Conservation (phyloP, 257 asterid species). For the Datura wrightii region DNA sequence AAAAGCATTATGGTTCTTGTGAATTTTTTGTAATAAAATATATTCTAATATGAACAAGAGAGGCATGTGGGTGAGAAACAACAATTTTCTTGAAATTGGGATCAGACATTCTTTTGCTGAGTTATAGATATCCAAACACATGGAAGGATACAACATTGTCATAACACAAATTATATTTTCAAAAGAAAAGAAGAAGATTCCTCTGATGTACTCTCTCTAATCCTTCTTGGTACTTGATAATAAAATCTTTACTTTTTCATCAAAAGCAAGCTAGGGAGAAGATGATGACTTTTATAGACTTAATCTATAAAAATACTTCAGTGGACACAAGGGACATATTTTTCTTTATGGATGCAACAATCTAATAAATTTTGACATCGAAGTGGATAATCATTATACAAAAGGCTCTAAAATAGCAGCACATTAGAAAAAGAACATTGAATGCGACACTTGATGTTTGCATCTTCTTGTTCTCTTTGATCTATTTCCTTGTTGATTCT, state of each 20-base stretch:
- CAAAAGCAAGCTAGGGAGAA: background rate
- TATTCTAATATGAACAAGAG: background rate
- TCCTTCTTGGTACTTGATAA: conserved; percentile 19
- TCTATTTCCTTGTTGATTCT: conserved; percentile 19
- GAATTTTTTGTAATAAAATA: background rate
- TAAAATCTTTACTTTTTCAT: conserved; percentile 1
- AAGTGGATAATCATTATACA: conserved; percentile 24
- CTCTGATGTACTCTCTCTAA: conserved; percentile 7
- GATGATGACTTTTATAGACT: background rate
- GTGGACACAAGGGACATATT: background rate
- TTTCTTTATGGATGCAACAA: background rate
- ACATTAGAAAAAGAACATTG: background rate
- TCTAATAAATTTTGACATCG: background rate
- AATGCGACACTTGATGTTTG: background rate
- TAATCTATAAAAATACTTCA: background rate
- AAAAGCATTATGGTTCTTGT: background rate
- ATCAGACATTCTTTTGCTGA: background rate
- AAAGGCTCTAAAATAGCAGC: conserved; percentile 17
- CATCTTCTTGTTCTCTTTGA: background rate
- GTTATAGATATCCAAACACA: background rate
- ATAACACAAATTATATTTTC: background rate
- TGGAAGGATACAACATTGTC: background rate
- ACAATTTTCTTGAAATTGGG: background rate
- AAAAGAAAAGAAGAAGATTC: background rate
- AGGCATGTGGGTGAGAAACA: background rate